Percentiles rank a stretch among this genome's conserved stretches.
phyloP scores from a whole-genome alignment of 805 yeast species.

The Candida silvicultrix region DNA sequence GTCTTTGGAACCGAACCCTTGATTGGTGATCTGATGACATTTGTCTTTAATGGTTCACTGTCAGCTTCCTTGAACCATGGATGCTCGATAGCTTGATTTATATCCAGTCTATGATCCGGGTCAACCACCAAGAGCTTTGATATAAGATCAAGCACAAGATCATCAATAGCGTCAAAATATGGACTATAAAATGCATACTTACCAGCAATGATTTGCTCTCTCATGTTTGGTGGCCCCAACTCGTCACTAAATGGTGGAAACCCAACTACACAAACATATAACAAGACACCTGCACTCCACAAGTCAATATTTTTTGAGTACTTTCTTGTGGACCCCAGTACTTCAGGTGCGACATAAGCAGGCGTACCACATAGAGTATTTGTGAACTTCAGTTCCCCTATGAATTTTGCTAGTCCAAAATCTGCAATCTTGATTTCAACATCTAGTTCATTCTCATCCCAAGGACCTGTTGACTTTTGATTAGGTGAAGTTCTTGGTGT shows the following conservation, averaged over 20 bases:
- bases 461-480: slow-evolving; percentile 29
- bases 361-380: slow-evolving; percentile 83
- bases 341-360: slow-evolving; percentile 83
- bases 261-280: slow-evolving; percentile 77
- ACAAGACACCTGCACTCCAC: slow-evolving; percentile 77
- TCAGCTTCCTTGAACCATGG: slow-evolving; percentile 60
- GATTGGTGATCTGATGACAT: slow-evolving; percentile 22
- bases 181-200: slow-evolving; percentile 73
- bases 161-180: slow-evolving; percentile 69
- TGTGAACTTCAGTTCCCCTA: slow-evolving; percentile 70
- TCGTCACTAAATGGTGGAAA: slow-evolving; percentile 85
- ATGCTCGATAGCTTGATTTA: slow-evolving; percentile 78
- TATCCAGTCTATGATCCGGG: slow-evolving; percentile 67
- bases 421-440: slow-evolving; percentile 74
- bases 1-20: slow-evolving; percentile 27
- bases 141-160: slow-evolving; percentile 59
- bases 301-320: slow-evolving; percentile 71
- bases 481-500: slow-evolving; percentile 31
- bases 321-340: slow-evolving; percentile 40
- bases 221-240: slow-evolving; percentile 71
- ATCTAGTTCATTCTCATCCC: slow-evolving; percentile 49
- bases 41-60: not conserved
- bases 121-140: slow-evolving; percentile 57
- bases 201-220: slow-evolving; percentile 64
- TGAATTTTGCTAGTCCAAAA: slow-evolving; percentile 59